Evolutionary conservation across 2,329 filamentous ascomycete species (phyloP).

Genomic region (Cercospora beticola): DNA sequence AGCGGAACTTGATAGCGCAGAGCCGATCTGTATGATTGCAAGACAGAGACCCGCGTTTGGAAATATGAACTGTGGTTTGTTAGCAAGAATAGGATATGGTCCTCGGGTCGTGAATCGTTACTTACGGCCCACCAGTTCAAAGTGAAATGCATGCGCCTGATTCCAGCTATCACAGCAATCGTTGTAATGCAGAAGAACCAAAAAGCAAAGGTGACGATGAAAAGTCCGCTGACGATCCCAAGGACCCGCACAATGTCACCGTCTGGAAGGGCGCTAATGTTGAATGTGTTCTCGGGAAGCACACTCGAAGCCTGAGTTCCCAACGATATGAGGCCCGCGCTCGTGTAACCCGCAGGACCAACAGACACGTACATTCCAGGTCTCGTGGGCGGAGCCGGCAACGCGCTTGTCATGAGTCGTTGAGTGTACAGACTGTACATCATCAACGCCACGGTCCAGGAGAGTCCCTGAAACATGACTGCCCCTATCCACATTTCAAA

Average conservation of each 20-base stretch:
- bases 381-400: conserved; percentile 45
- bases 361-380: conserved; percentile 56
- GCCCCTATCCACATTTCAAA: conserved; percentile 47
- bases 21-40: conserved; percentile 58
- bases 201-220: conserved; percentile 51
- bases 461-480: conserved; percentile 48
- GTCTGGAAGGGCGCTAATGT: conserved; percentile 34
- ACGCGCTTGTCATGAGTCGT: conserved; percentile 43
- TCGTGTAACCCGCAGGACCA: conserved; percentile 47
- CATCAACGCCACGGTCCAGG: conserved; percentile 46
- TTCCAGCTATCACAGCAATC: conserved; percentile 41
- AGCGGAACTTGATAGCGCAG: conserved; percentile 52
- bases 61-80: conserved; percentile 54
- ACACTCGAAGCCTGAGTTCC: conserved; percentile 44
- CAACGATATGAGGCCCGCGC: conserved; percentile 50
- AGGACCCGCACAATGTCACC: conserved; percentile 44
- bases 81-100: not conserved
- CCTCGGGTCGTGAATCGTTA: not conserved
- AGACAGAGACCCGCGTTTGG: conserved; percentile 65
- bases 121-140: conserved; percentile 58
- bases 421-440: conserved; percentile 48
- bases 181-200: conserved; percentile 53
- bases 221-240: conserved; percentile 45
- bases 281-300: conserved; percentile 38
- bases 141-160: conserved; percentile 48